A percentile compares a stretch with the other conserved stretches of the same genome.
These are phyloP conservation scores for Geotrichum bryndzae DNA, from an alignment of 1,139 yeast genomes.

Conservation along the genomic window DNA sequence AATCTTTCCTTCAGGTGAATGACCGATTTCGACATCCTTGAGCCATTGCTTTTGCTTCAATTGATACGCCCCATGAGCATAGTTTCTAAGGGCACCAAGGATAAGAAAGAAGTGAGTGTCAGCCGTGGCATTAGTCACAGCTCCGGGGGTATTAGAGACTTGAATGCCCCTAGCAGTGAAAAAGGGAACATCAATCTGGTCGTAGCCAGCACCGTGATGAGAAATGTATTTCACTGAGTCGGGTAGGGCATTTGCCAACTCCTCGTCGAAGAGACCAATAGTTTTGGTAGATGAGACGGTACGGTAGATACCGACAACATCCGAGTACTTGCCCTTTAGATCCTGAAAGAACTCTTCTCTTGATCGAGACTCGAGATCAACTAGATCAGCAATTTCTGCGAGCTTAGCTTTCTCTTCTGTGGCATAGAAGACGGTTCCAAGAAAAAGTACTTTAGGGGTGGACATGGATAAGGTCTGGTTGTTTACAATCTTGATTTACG, in stretches of 20 bases:
- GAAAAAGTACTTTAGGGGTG: constrained; percentile 24
- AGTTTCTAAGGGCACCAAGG: constrained; percentile 57
- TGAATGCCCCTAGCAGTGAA: constrained; percentile 49
- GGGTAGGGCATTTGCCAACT: constrained; percentile 58
- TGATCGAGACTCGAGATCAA: constrained; percentile 18
- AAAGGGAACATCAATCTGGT: constrained; percentile 48
- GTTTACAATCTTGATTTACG: too few species aligned
- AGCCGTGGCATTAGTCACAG: constrained; percentile 73
- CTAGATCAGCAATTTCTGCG: constrained; percentile 24
- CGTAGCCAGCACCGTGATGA: constrained; percentile 94
- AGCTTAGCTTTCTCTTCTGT: constrained; percentile 25
- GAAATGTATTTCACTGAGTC: constrained; percentile 56
- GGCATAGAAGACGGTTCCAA: constrained; percentile 26
- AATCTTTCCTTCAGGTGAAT: constrained; percentile 57
- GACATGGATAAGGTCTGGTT: background rate
- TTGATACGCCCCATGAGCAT: constrained; percentile 37
- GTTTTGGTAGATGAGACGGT: constrained; percentile 19
- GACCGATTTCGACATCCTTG: constrained; percentile 32
- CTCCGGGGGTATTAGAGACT: constrained; percentile 58
- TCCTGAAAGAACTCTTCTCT: constrained; percentile 33
- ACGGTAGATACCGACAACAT: constrained; percentile 33
- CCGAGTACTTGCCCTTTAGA: constrained; percentile 30
- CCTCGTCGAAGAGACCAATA: constrained; percentile 67
- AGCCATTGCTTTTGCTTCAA: constrained; percentile 38
- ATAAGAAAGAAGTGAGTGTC: constrained; percentile 59